phyloP scores from a whole-genome alignment of 345 rosid genomes.

The Hibiscus tridactylites region DNA sequence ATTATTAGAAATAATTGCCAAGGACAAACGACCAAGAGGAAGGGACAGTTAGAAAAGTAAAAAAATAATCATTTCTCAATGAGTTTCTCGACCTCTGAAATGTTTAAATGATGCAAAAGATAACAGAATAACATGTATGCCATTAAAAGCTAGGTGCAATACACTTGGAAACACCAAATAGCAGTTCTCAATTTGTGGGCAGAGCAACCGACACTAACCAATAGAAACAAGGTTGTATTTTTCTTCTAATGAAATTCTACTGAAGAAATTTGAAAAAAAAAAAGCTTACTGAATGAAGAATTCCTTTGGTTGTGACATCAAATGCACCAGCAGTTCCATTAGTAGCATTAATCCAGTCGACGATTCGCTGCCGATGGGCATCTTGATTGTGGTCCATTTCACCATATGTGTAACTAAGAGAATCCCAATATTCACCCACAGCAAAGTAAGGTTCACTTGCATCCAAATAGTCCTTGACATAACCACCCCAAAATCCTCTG shows the following conservation, averaged over 20 bases:
- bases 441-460: constrained; percentile 78
- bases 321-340: constrained; percentile 85
- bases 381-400: constrained; percentile 96
- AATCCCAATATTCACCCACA: constrained; percentile 98
- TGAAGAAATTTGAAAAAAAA: not conserved
- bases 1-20: not conserved
- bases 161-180: not conserved
- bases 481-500: constrained; percentile 99
- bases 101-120: constrained; percentile 1
- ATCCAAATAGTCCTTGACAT: constrained; percentile 93
- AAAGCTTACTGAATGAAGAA: constrained; percentile 71
- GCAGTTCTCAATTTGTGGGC: not conserved
- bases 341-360: constrained; percentile 88
- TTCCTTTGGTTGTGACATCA: constrained; percentile 96
- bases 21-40: constrained; percentile 2
- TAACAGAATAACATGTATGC: not conserved
- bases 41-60: not conserved
- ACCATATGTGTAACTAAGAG: constrained; percentile 72
- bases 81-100: not conserved
- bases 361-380: constrained; percentile 83
- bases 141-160: not conserved
- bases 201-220: not conserved
- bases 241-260: not conserved
- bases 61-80: not conserved
- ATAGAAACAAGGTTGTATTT: not conserved